These are phyloP conservation scores for Camelina sativa DNA, from an alignment of 345 rosid species.

Conservation along the genomic window DNA sequence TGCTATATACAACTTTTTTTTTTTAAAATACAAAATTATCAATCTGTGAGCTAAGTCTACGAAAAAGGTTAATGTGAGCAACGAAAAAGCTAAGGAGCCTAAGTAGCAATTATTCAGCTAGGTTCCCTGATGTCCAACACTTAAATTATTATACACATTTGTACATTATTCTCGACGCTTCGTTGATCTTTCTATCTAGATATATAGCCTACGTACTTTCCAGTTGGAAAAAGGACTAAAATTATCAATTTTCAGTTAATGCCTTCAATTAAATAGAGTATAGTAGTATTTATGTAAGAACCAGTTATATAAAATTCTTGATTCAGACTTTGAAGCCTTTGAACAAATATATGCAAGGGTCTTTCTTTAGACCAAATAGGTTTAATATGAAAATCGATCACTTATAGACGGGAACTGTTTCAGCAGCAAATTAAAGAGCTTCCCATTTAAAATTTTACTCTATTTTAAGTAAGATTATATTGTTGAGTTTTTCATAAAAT, in stretches of 20 bases:
- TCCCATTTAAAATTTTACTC: no score
- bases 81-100: constrained; percentile 24
- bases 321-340: background rate
- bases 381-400: background rate
- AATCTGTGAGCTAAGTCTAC: constrained; percentile 13
- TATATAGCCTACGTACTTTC: constrained; percentile 36
- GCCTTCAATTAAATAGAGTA: background rate
- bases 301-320: constrained; percentile 10
- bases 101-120: constrained; percentile 38
- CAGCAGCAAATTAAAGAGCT: background rate
- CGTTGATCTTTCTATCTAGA: constrained; percentile 31
- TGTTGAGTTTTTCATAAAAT: no score
- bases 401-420: background rate
- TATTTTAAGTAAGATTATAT: no score
- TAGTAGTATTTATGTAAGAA: background rate
- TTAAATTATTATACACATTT: constrained; percentile 28
- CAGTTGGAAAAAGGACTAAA: constrained; percentile 23
- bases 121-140: constrained; percentile 44
- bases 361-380: constrained; percentile 1
- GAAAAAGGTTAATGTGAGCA: background rate
- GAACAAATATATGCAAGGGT: background rate
- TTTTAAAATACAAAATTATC: background rate
- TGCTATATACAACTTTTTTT: no score
- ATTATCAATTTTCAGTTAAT: constrained; percentile 8
- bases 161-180: constrained; percentile 29